These are phyloP conservation scores for Ambrosia trifida DNA, from an alignment of 129 eudicot species.

Conservation along the genomic window DNA sequence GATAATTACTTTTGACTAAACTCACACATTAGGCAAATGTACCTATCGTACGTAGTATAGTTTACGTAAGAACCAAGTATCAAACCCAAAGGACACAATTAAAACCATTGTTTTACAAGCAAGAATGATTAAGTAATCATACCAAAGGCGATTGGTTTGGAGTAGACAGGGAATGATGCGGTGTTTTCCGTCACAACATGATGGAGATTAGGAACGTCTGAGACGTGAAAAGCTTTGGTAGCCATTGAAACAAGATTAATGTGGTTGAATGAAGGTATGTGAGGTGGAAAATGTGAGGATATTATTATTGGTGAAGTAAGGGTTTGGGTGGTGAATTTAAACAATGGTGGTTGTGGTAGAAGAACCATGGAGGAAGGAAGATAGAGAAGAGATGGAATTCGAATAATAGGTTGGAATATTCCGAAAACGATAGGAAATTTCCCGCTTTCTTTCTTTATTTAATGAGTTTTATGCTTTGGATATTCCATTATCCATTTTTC, in stretches of 20 bases:
- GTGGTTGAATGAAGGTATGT: neutral
- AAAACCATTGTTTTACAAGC: no score
- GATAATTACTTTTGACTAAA: no score
- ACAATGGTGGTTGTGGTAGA: neutral
- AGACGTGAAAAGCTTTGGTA: slow-evolving; percentile 80
- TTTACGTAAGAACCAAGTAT: no score
- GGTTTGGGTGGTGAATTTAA: slow-evolving; percentile 41
- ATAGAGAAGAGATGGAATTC: slow-evolving; percentile 21
- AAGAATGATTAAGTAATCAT: neutral
- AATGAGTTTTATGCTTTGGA: slow-evolving; percentile 36
- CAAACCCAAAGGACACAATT: no score
- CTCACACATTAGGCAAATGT: no score
- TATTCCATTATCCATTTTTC: slow-evolving; percentile 31
- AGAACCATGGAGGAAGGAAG: slow-evolving; percentile 8
- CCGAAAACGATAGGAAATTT: slow-evolving; percentile 20
- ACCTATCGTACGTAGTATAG: no score
- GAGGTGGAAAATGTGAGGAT: slow-evolving; percentile 11
- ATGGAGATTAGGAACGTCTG: slow-evolving; percentile 86
- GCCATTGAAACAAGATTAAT: slow-evolving; percentile 44
- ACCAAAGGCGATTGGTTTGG: slow-evolving; percentile 55
- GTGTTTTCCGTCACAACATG: slow-evolving; percentile 54
- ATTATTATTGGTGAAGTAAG: slow-evolving; percentile 10
- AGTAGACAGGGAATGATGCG: slow-evolving; percentile 44
- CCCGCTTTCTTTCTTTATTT: slow-evolving; percentile 15
- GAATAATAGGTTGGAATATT: slow-evolving; percentile 44